Evolutionary conservation across 2,329 filamentous ascomycete species (phyloP), one percentile per base, ranked within the genome.

Genomic region (Aspergillus transmontanensis): DNA sequence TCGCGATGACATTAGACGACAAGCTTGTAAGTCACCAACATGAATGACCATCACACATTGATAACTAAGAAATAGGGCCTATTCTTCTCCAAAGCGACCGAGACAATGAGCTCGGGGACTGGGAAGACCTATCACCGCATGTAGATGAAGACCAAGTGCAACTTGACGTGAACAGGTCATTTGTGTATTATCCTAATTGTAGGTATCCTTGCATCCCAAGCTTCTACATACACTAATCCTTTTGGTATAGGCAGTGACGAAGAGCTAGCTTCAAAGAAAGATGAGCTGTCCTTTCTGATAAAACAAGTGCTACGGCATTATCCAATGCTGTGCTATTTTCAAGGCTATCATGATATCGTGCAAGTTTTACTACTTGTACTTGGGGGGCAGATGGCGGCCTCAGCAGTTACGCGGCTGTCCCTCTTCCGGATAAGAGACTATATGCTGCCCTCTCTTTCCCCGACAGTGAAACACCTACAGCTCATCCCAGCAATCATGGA

Each of bases 311-410:
- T 99, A 53, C 90, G 96, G 59, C 86, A 86, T 39, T 86, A 96
- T 72, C 93, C 94, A 19, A 89, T 90, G 75, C 87, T 99, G 41
- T 93, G 89, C 82, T 99, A 99, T 80, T 99, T 99, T 78, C 95
- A 99, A 81, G 95, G 95, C 75, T 99, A 96, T 77, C 95, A 99
- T 79, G 95, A 99, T 80, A 98, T 99, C 73, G 95, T 92, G 71
- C 96, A 99, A 80, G 95, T 99, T 28, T 85, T 99, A 64, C 86
- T 98, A 46, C 86, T 99, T 16, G 94, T 97, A 12, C 84, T 99
- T 4, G 89, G 90, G 0, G 80, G 87, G 11, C 73, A 83, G 26
- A 76, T 83, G 59, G 89, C 91, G 19, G 82, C 85, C 21, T 77
- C 83, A 7, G 87, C 90, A 19, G 87, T 96, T 36, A 85, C 91